Base-by-base conservation (phyloP, 2,329 filamentous ascomycete genomes). In the Penicillium sp. region DNA sequence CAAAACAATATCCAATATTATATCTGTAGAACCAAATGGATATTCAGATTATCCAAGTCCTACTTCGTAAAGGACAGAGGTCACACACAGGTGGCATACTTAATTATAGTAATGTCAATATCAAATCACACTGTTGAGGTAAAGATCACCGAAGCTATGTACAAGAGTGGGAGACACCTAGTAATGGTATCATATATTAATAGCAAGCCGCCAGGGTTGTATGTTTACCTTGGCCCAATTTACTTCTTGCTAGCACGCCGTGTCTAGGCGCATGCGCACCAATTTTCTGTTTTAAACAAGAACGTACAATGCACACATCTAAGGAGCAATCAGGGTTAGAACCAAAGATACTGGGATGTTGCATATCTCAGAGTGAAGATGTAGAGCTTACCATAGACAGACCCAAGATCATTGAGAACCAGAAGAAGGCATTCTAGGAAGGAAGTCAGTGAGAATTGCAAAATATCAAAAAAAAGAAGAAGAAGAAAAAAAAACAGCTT, bases 401-500 rank as follows among this genome's bases (percentile, higher is more conserved):
- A 0, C 93, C 93, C 49, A 94, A 71, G 64, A 96, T 91, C 90
- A 96, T 96, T 25, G 88, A 92, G 69, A 86, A 88, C 93, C 93
- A 96, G 72, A 96, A 96, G 61, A 90, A 88, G 25, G 92, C 86
- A 67, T 96, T 96, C 78, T 81, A 44, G 21, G 57, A 29, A 21
- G 2, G n/a, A 31, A 61, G 45, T 42, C 39, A 31, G 10, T 9
- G 9, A 23, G 10, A 13, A 13, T 12, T n/a, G 17, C 7, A n/a
- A 9, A 2, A 15, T 19, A 38, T 13, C 9, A 12, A 23, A 23
- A 23, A 23, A 3, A 23, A 23, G 3, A 23, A 23, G 3, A 3
- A 23, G 3, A 23, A 23, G 3, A 23, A 3, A 23, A 23, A 23
- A 23, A 23, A 15, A 10, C 6, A 13, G 67, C 73, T 66, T 66